phyloP scores from a whole-genome alignment of 225 moss, liverwort and hornwort species.

The Antitrichia curtipendula region DNA sequence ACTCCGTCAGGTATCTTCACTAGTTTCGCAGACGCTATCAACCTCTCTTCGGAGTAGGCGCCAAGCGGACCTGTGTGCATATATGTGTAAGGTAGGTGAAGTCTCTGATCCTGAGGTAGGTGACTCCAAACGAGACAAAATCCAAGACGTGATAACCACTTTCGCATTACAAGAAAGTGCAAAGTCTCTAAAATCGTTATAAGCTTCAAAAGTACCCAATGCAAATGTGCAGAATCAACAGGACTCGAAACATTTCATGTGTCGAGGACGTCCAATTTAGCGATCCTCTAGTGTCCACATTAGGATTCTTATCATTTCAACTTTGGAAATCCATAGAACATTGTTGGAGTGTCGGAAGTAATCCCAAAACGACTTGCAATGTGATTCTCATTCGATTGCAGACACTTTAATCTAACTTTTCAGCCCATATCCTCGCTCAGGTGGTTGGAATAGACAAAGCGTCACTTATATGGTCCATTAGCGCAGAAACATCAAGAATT shows the following conservation, averaged over 20 bases:
- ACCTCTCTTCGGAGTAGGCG: constrained; percentile 55
- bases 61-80: constrained; percentile 31
- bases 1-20: constrained; percentile 51
- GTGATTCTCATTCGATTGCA: background rate
- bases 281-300: background rate
- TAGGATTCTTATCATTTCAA: background rate
- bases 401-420: background rate
- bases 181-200: no score
- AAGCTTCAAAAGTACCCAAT: background rate
- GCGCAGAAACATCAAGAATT: background rate
- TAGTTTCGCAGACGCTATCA: constrained; percentile 36
- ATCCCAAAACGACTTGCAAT: background rate
- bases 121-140: background rate
- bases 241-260: background rate
- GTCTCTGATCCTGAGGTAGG: background rate
- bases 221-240: background rate
- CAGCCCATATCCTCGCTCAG: background rate
- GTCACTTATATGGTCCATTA: background rate
- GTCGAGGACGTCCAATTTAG: background rate
- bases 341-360: background rate
- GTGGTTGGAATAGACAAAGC: background rate
- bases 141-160: background rate
- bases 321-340: background rate
- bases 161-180: background rate
- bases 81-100: background rate